Evolutionary conservation across 2,329 filamentous ascomycete genomes (phyloP).

Genomic region (Podosphaera leucotricha): DNA sequence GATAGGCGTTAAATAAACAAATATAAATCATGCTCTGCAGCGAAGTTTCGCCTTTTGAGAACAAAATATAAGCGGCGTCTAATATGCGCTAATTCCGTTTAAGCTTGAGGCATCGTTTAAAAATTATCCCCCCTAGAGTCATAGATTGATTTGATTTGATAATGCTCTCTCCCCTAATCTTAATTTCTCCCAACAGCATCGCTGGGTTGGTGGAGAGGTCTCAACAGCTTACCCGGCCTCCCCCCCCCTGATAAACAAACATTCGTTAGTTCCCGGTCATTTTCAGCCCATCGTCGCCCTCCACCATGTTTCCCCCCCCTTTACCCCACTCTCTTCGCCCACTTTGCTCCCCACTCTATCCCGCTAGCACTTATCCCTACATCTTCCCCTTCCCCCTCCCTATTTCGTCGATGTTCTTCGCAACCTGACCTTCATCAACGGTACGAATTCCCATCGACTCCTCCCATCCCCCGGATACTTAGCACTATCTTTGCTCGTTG

Average conservation of each 20-base stretch:
- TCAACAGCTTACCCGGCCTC: not conserved
- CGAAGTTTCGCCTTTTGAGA: not conserved
- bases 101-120: not conserved
- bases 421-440: not conserved
- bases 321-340: not conserved
- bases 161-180: not conserved
- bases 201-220: not conserved
- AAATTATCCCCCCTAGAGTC: not conserved
- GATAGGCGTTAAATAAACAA: too few relatives aligned
- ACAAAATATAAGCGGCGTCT: not conserved
- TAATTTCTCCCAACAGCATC: not conserved
- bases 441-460: not conserved
- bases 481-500: not conserved
- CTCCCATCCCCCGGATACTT: not conserved
- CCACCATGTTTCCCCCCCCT: too few relatives aligned
- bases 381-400: not conserved
- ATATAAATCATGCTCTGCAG: too few relatives aligned
- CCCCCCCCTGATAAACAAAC: not conserved
- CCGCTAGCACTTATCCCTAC: not conserved
- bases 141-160: not conserved
- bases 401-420: not conserved
- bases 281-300: not conserved
- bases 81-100: not conserved
- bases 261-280: not conserved
- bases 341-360: not conserved